Evolutionary conservation across 73 alveolate genomes (phyloP), one percentile per base, ranked within the genome.

Genomic region (Uronychia setigera): DNA sequence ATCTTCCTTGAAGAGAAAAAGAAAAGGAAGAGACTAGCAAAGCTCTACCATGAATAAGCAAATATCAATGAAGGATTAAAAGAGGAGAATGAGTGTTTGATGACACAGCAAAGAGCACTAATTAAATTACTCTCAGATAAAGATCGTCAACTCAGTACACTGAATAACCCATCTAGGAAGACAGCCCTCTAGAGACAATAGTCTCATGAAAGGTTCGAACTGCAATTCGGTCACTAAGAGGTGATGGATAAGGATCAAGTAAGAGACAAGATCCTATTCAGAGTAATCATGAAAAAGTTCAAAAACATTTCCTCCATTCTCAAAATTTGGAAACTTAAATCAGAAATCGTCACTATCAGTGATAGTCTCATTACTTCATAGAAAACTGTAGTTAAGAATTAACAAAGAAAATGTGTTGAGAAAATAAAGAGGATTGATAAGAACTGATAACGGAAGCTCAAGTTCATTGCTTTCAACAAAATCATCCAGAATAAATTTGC

Each of bases 41-140:
- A 76, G 32, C 81, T 76, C 9, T 76, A 26, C 29, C 59, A 76
- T 29, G 32, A 76, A 58, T 5, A 28, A 76, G 81, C 81, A 1
- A 31, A 25, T 30, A 28, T 76, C 28, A 76, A 76, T 30, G 81
- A 76, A 76, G 81, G 32, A 9, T 27, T 76, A 25, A 76, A 31
- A 31, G 81, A 76, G 9, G 81, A 76, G 59, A 76, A 76, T 76
- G 81, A 76, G 32, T 76, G 58, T 5, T 27, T 76, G 1, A 76
- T 13, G 28, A 26, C 32, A 26, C 59, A 76, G 31, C 81, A 76
- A 76, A 26, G 81, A 28, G 29, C 28, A 30, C 81, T 76, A 28
- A 28, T 76, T 5, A 31, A 58, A 5, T 32, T 76, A 1, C 81
- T 76, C 29, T 28, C 19, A 25, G 81, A 76, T 28, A 76, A 76